phyloP scores from a whole-genome alignment of 208 protist genomes.

The Zelonia costaricensis region DNA sequence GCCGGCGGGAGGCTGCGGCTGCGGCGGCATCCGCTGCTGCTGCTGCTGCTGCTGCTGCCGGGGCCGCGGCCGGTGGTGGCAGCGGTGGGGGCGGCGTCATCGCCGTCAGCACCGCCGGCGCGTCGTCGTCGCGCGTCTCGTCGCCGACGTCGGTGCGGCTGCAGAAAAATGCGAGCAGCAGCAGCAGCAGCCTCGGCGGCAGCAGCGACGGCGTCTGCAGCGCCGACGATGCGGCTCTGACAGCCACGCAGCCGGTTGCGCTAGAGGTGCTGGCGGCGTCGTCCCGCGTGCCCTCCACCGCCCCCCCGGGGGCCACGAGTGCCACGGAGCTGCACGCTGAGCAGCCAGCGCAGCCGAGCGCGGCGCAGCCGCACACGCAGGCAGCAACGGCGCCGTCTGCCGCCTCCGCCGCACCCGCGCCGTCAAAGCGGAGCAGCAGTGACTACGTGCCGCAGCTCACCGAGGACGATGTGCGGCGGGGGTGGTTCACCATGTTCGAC shows the following conservation, averaged over 20 bases:
- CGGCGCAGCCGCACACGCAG: no score
- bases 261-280: background rate
- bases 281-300: background rate
- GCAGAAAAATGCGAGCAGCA: no score
- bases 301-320: no score
- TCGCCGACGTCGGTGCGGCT: no score
- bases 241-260: no score
- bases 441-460: slow-evolving; percentile 16
- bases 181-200: background rate
- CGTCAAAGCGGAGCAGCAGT: no score
- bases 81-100: no score
- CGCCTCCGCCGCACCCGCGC: no score
- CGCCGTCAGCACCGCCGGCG: background rate
- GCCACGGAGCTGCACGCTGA: background rate
- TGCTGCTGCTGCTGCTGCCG: background rate
- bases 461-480: slow-evolving; percentile 43
- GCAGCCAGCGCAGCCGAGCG: background rate
- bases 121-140: background rate
- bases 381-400: no score
- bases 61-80: no score
- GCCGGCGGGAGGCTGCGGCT: slow-evolving; percentile 16
- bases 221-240: background rate
- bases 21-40: slow-evolving; percentile 1
- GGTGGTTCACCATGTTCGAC: slow-evolving; percentile 69
- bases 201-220: background rate